Conservation (phyloP, 331 rosid species). For the Pyracantha coccinea region DNA sequence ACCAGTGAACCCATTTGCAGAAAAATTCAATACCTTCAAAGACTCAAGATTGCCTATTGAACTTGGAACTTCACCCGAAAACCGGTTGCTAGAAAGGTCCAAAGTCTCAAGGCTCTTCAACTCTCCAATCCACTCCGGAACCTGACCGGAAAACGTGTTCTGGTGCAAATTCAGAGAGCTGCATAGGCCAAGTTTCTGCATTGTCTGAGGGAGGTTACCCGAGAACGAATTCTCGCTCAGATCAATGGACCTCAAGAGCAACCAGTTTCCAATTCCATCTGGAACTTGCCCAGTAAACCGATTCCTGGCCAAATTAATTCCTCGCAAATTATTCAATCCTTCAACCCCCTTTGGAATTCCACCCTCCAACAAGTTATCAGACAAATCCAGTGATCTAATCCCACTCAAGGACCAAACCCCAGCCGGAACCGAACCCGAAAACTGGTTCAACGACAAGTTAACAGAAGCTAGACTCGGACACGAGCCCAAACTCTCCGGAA, state of each 20-base stretch:
- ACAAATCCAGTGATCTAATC: constrained; percentile 76
- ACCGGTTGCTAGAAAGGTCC: constrained; percentile 64
- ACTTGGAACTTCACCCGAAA: constrained; percentile 63
- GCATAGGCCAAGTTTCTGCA: constrained; percentile 61
- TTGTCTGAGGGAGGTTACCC: constrained; percentile 55
- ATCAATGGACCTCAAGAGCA: constrained; percentile 81
- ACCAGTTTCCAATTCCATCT: constrained; percentile 72
- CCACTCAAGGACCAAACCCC: constrained; percentile 73
- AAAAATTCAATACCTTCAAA: constrained; percentile 57
- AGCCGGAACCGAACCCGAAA: constrained; percentile 59
- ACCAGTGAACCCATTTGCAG: constrained; percentile 62
- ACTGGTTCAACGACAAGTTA: constrained; percentile 59
- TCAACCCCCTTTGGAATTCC: constrained; percentile 46
- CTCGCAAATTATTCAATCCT: constrained; percentile 62
- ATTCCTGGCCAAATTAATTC: constrained; percentile 52
- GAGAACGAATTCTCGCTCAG: constrained; percentile 65
- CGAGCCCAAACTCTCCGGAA: constrained; percentile 61
- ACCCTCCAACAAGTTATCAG: constrained; percentile 65
- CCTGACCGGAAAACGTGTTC: constrained; percentile 60
- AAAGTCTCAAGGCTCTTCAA: constrained; percentile 63
- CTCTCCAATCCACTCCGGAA: constrained; percentile 79
- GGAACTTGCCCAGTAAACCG: constrained; percentile 64
- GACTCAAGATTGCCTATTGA: constrained; percentile 57
- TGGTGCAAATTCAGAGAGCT: constrained; percentile 40
- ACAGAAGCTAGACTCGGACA: constrained; percentile 61